Conservation (phyloP, 805 yeast genomes). For the Wickerhamomyces subpelliculosus region DNA sequence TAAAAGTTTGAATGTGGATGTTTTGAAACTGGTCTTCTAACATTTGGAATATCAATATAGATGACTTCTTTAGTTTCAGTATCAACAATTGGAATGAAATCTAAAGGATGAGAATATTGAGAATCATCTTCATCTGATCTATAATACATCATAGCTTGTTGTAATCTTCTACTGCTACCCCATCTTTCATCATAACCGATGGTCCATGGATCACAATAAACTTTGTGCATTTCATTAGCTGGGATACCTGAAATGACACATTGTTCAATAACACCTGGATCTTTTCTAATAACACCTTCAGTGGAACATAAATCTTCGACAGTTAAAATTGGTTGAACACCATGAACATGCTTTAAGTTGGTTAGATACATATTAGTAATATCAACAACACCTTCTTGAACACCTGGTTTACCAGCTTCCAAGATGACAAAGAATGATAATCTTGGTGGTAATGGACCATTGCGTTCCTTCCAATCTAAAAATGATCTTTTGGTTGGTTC, state of each 20-base stretch:
- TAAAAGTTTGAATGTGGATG: constrained; percentile 65
- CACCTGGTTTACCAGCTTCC: constrained; percentile 51
- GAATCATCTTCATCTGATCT: constrained; percentile 72
- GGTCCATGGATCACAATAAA: constrained; percentile 66
- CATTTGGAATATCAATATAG: constrained; percentile 66
- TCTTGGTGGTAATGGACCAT: constrained; percentile 60
- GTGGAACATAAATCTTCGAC: constrained; percentile 57
- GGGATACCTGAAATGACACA: constrained; percentile 67
- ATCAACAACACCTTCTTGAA: constrained; percentile 67
- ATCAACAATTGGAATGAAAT: constrained; percentile 78
- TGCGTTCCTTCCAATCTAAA: constrained; percentile 57
- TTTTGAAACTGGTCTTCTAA: constrained; percentile 66
- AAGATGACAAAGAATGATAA: constrained; percentile 60
- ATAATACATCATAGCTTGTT: constrained; percentile 77
- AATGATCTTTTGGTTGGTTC: constrained; percentile 64
- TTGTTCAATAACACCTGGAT: constrained; percentile 67
- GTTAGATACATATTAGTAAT: constrained; percentile 40
- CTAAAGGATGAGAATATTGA: constrained; percentile 60
- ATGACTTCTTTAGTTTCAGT: constrained; percentile 63
- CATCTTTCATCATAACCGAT: constrained; percentile 71
- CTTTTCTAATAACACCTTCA: constrained; percentile 60
- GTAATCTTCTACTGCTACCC: constrained; percentile 69
- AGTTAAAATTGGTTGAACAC: constrained; percentile 71
- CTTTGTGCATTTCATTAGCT: constrained; percentile 35
- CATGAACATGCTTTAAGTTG: constrained; percentile 42